Base-by-base conservation (phyloP, 768 basidiomycete species). In the Agrocybe chaxingu region DNA sequence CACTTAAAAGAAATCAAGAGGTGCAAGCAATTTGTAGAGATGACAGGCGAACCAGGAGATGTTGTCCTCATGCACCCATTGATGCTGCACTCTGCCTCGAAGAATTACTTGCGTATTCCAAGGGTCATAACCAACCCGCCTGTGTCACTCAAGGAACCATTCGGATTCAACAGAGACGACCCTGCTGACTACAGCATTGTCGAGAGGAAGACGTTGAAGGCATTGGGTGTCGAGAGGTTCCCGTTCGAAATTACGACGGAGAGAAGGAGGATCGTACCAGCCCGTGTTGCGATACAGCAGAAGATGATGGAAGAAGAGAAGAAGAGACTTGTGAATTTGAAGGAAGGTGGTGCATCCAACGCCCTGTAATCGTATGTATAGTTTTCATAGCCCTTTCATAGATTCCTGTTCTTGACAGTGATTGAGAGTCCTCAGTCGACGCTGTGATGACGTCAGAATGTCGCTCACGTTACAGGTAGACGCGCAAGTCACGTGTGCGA, bases 121-220 rank as follows among this genome's bases (percentile, higher is more conserved):
- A 70, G 82, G 53, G 69, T 86, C 47, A 85, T 85, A 60, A 83
- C 82, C 39, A 86, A 85, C 55, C 83, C 84, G 47, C 81, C 82
- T 3, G 81, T 83, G 6, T 66, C 74, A 34, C 65, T 83, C 45
- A 73, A 70, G 45, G 67, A 75, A 51, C 81, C 82, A 16, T 84
- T 85, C 64, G 69, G 74, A 33, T 80, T 82, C 56, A 57, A 70
- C 36, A 66, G 77, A 38, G 68, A 66, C 24, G 61, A 76, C 55
- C 66, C 69, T 9, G 64, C 69, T 0, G 76, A 79, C 12, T 84
- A 74, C 55, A 81, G 77, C 50, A 56, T 84, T 8, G 82, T 84
- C 11, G 84, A 84, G 61, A 70, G 64, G 54, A 82, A 81, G 70
- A 85, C 82, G 31, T 54, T 85, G 40, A 69, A 64, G 48, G 81